phyloP scores from a whole-genome alignment of 2,329 filamentous ascomycete genomes.

The Colletotrichum musicola region DNA sequence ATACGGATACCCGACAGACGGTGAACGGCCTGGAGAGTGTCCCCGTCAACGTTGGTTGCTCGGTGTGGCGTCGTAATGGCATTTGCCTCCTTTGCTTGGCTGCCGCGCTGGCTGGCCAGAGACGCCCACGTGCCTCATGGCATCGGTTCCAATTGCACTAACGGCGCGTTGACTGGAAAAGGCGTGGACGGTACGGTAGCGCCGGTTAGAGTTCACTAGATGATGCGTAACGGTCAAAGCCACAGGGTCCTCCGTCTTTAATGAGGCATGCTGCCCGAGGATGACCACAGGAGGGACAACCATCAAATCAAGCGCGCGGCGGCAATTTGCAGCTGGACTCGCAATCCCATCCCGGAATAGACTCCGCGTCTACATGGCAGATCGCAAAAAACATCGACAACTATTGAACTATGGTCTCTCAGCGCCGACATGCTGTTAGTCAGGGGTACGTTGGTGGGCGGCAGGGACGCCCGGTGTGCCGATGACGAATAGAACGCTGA shows the following conservation, averaged over 20 bases:
- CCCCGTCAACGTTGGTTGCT: background rate
- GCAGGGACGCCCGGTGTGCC: background rate
- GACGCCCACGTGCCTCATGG: background rate
- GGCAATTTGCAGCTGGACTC: slow-evolving; percentile 11
- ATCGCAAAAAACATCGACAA: background rate
- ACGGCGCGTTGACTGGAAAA: too few relatives aligned
- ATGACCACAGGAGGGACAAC: background rate
- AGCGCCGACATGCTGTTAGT: background rate
- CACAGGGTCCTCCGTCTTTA: slow-evolving; percentile 12
- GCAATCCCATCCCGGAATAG: background rate
- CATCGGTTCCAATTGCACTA: too few relatives aligned
- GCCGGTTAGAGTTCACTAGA: slow-evolving; percentile 18
- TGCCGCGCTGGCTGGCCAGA: background rate
- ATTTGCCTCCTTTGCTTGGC: background rate
- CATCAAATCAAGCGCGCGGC: slow-evolving; percentile 5
- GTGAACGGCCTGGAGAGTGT: too few relatives aligned
- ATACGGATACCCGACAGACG: background rate
- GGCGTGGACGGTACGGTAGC: slow-evolving; percentile 12
- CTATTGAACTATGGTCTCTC: background rate
- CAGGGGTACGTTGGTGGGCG: background rate
- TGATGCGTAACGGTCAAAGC: slow-evolving; percentile 18
- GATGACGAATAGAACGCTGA: slow-evolving; percentile 14
- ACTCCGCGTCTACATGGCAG: slow-evolving; percentile 1
- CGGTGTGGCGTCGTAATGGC: slow-evolving; percentile 9
- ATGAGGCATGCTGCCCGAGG: slow-evolving; percentile 6